Percentiles rank a stretch among this genome's conserved stretches.
Evolutionary conservation across 2,329 filamentous ascomycete species (phyloP).

Genomic region (Hansfordia pulvinata): DNA sequence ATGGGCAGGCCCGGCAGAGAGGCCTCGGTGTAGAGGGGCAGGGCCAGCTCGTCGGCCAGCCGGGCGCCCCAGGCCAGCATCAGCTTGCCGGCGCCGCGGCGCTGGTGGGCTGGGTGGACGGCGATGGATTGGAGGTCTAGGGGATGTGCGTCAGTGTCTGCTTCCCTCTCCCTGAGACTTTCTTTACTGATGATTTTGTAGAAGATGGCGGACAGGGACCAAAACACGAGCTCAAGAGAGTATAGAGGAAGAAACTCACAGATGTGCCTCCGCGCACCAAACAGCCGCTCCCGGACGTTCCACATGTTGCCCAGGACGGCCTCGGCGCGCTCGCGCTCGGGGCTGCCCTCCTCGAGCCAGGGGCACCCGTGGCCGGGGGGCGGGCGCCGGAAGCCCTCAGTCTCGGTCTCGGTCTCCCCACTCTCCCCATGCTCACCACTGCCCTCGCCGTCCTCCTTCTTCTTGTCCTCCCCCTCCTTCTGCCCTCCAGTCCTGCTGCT

Average conservation of each 20-base stretch:
- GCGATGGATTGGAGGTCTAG: slow-evolving; percentile 13
- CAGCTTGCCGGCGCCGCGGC: slow-evolving; percentile 8
- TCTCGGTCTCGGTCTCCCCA: too few relatives aligned
- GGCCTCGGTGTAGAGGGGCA: slow-evolving; percentile 12
- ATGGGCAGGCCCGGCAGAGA: slow-evolving; percentile 6
- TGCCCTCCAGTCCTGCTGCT: slow-evolving; percentile 9
- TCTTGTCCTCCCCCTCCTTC: slow-evolving; percentile 9
- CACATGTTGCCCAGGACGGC: slow-evolving; percentile 8
- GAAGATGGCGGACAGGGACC: too few relatives aligned
- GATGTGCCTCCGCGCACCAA: slow-evolving; percentile 10
- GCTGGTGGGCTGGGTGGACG: slow-evolving; percentile 10
- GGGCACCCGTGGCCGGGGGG: too few relatives aligned
- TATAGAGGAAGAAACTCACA: slow-evolving; percentile 7
- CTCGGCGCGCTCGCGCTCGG: too few relatives aligned
- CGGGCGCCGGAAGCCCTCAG: too few relatives aligned
- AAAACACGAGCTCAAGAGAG: neutral
- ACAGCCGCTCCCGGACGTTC: slow-evolving; percentile 12
- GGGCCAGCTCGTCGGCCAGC: slow-evolving; percentile 8
- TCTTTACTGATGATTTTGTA: too few relatives aligned
- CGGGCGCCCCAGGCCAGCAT: slow-evolving; percentile 12
- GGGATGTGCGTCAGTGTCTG: slow-evolving; percentile 1
- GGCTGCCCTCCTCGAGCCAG: too few relatives aligned
- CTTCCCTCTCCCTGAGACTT: too few relatives aligned
- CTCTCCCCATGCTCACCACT: too few relatives aligned
- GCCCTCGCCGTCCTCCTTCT: too few relatives aligned